phyloP scores from a whole-genome alignment of 2,329 filamentous ascomycete species.

The Colletotrichum sp. region DNA sequence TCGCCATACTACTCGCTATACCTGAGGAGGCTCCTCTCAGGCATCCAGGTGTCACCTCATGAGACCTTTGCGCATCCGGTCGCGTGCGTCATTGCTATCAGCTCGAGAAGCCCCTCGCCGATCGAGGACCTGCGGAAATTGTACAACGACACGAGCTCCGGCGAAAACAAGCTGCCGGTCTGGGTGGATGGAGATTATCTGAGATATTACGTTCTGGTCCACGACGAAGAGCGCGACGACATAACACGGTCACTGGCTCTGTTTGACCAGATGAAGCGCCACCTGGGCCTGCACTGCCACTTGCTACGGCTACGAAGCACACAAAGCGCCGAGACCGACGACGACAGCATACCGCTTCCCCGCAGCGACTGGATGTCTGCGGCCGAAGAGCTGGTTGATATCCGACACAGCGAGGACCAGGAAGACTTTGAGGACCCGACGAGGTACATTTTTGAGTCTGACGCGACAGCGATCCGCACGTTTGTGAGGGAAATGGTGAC shows the following conservation, averaged over 20 bases:
- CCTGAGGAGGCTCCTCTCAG: constrained; percentile 81
- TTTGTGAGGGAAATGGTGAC: constrained; percentile 95
- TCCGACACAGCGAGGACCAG: constrained; percentile 70
- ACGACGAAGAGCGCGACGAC: constrained; percentile 95
- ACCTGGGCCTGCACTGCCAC: constrained; percentile 95
- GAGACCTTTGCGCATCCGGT: constrained; percentile 96
- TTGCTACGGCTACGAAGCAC: constrained; percentile 83
- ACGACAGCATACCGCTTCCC: constrained; percentile 84
- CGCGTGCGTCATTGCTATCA: constrained; percentile 93
- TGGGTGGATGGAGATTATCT: constrained; percentile 95
- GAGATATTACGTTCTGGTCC: constrained; percentile 93
- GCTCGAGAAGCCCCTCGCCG: constrained; percentile 81
- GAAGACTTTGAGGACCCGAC: constrained; percentile 75
- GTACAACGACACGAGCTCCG: constrained; percentile 84
- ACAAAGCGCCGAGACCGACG: constrained; percentile 86
- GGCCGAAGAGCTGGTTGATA: constrained; percentile 79
- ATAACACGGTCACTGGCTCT: constrained; percentile 87
- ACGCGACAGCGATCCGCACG: constrained; percentile 83
- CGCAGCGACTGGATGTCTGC: constrained; percentile 89
- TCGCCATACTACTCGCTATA: constrained; percentile 89
- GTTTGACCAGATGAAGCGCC: constrained; percentile 99
- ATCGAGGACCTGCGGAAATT: constrained; percentile 86
- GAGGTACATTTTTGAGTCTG: constrained; percentile 88
- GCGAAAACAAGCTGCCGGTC: constrained; percentile 73
- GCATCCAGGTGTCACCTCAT: constrained; percentile 78